phyloP scores from a whole-genome alignment of 2,329 filamentous ascomycete species.

The Tolypocladium tropicale region DNA sequence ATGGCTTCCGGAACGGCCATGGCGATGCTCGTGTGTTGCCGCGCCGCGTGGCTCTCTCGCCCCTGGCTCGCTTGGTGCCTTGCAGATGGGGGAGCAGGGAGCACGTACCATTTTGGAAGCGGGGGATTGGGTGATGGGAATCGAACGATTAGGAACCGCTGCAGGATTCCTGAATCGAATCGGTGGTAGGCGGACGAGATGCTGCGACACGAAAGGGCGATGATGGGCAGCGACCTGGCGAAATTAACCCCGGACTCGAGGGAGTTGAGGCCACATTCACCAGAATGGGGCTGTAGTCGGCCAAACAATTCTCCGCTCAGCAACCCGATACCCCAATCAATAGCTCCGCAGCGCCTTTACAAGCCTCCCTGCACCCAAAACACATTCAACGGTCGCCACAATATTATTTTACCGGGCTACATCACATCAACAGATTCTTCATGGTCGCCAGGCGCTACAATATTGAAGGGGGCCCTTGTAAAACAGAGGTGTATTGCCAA shows the following conservation, averaged over 20 bases:
- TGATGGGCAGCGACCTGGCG: constrained; percentile 12
- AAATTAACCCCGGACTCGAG: constrained; percentile 16
- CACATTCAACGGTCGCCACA: no score
- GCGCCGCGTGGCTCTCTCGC: background rate
- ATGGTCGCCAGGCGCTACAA: constrained; percentile 13
- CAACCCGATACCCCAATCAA: no score
- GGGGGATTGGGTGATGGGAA: constrained; percentile 8
- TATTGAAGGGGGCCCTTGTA: constrained; percentile 23
- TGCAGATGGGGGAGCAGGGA: background rate
- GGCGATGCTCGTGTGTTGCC: background rate
- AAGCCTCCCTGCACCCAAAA: no score
- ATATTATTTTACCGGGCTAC: background rate
- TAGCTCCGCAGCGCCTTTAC: no score
- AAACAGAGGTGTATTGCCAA: constrained; percentile 12
- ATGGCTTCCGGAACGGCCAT: background rate
- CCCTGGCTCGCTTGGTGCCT: background rate
- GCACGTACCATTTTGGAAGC: constrained; percentile 21
- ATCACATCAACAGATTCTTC: background rate
- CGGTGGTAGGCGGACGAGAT: constrained; percentile 12
- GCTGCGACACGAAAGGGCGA: constrained; percentile 4
- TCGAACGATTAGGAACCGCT: constrained; percentile 19
- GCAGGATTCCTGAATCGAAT: constrained; percentile 21
- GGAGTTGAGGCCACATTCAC: constrained; percentile 35
- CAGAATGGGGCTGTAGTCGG: constrained; percentile 20
- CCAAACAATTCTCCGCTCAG: constrained; percentile 24